Evolutionary conservation across 345 rosid species (phyloP), one percentile per base, ranked within the genome.

Genomic region (Syzygium aqueum): DNA sequence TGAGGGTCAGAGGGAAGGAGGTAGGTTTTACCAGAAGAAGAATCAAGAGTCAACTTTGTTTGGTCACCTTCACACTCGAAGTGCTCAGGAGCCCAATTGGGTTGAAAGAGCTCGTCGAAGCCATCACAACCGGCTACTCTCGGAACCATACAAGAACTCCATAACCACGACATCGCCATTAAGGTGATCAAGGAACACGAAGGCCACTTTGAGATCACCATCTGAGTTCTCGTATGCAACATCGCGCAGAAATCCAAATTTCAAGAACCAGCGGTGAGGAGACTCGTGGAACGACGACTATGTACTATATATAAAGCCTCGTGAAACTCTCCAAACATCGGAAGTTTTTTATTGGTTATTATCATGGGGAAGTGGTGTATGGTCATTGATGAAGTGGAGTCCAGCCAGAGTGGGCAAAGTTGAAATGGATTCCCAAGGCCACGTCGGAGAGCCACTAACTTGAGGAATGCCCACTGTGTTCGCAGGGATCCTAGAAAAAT

Each of bases 11-110:
- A 46, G 12, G 30, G 14, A 25, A 33, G 51, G 77, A 65, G 49
- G 8, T 8, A 57, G 15, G 19, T 6, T 23, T 50, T 51, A 88
- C 89, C 89, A 28, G 89, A 88, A 51, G 61, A 85, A 46, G 85
- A 28, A 63, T 88, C 89, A 37, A 88, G 89, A 28, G 80, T 85
- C 82, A 88, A 85, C 61, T 61, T 53, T 2, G 85, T 51, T 50
- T 28, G 78, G 30, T 86, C 87, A 27, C 85, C 84, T 6, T 61
- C 86, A 27, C 84, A 61, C 9, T 40, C 84, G 40, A 88, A 19
- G 87, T 88, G 87, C 43, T 61, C 87, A 51, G 85, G 16, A 23
- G 87, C 87, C 89, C 89, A 88, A 30, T 51, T 56, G 52, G 88
- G 87, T 19, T 83, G 86, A 43, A 88, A 88, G 87, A 88, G 85